These are phyloP conservation scores for Rhodamnia rubescens DNA, from an alignment of 345 rosid species.

Conservation along the genomic window DNA sequence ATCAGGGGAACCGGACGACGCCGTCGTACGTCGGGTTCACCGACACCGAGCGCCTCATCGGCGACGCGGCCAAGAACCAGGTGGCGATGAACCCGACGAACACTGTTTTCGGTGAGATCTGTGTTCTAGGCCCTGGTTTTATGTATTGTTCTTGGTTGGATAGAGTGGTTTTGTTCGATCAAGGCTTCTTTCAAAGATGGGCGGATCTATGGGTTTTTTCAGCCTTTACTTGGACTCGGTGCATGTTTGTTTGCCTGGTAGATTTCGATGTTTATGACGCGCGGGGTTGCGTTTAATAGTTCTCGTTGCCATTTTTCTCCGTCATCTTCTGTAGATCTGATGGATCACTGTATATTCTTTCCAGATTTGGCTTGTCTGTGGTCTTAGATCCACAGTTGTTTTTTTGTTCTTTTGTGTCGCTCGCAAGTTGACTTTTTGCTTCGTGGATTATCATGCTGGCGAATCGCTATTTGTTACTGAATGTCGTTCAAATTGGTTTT, in stretches of 20 bases:
- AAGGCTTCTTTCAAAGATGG: not conserved
- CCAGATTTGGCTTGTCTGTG: not conserved
- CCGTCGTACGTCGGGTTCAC: constrained; percentile 28
- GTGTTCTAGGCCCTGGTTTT: not conserved
- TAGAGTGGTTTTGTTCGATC: not conserved
- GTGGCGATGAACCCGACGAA: constrained; percentile 33
- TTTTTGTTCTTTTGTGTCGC: not conserved
- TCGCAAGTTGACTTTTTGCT: not conserved
- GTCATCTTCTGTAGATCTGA: not conserved
- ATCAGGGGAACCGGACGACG: constrained; percentile 24
- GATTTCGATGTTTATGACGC: not conserved
- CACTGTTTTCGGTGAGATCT: constrained; percentile 29
- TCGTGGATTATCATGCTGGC: not conserved
- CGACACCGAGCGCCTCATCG: constrained; percentile 23
- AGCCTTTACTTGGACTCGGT: not conserved
- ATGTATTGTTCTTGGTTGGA: not conserved
- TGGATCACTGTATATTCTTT: not conserved
- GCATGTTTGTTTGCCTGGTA: not conserved
- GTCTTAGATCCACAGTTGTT: not conserved
- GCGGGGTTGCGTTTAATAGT: not conserved
- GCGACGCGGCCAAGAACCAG: constrained; percentile 25
- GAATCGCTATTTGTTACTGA: not conserved
- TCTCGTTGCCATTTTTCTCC: not conserved
- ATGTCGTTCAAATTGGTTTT: not conserved
- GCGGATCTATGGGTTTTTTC: not conserved